These are phyloP conservation scores for Condylostoma magnum DNA, from an alignment of 169 alveolate genomes.

Conservation along the genomic window DNA sequence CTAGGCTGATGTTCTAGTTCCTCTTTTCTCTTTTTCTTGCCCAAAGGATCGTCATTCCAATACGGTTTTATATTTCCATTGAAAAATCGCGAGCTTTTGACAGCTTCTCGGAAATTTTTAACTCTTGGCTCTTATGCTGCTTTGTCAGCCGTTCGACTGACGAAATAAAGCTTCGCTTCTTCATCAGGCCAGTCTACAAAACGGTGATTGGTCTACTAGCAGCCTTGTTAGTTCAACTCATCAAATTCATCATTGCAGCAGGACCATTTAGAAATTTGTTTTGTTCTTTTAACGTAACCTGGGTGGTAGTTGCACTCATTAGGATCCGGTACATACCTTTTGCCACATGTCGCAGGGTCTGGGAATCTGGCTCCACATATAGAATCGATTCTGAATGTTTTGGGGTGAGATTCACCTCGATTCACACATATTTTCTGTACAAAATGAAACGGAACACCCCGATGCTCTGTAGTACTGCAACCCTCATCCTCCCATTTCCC, in stretches of 20 bases:
- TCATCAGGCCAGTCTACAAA: slow-evolving; percentile 81
- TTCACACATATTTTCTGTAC: slow-evolving; percentile 58
- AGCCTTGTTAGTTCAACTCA: no score
- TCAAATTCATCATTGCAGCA: slow-evolving; percentile 60
- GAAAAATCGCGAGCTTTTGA: slow-evolving; percentile 61
- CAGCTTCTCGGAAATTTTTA: slow-evolving; percentile 48
- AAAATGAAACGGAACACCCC: slow-evolving; percentile 62
- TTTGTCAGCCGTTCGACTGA: slow-evolving; percentile 19
- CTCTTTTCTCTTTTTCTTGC: slow-evolving; percentile 43
- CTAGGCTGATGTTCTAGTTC: slow-evolving; percentile 60
- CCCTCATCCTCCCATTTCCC: slow-evolving; percentile 78
- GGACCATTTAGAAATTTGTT: slow-evolving; percentile 55
- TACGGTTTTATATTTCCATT: slow-evolving; percentile 59
- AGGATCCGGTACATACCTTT: slow-evolving; percentile 49
- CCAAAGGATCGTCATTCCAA: slow-evolving; percentile 51
- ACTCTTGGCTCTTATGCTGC: neutral
- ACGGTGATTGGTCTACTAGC: slow-evolving; percentile 62
- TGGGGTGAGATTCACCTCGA: slow-evolving; percentile 70
- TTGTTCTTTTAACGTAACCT: slow-evolving; percentile 56
- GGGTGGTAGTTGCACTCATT: slow-evolving; percentile 65
- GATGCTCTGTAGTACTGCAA: slow-evolving; percentile 66
- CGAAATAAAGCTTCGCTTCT: slow-evolving; percentile 80
- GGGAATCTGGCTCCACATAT: slow-evolving; percentile 40
- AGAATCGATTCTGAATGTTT: slow-evolving; percentile 41
- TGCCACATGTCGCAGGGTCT: slow-evolving; percentile 62